These are phyloP conservation scores for Lactifluus hygrophoroides DNA, from an alignment of 768 basidiomycete genomes.

Conservation along the genomic window DNA sequence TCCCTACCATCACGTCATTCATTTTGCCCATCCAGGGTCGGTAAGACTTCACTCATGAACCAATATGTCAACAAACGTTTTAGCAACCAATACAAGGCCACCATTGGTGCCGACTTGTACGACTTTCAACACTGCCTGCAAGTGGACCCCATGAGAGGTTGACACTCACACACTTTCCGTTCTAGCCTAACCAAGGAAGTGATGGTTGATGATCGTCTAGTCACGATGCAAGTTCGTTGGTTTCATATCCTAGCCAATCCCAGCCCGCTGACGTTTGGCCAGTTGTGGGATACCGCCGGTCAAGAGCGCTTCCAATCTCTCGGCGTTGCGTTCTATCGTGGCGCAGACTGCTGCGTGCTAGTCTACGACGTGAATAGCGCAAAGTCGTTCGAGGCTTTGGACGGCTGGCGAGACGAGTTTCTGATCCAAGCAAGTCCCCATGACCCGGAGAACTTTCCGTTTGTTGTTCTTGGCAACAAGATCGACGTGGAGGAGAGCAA, in stretches of 20 bases:
- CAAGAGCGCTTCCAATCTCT: conserved; percentile 99
- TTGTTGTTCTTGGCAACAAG: conserved; percentile 99
- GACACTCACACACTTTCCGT: background rate
- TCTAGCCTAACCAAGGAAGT: conserved; percentile 96
- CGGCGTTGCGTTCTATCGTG: conserved; percentile 97
- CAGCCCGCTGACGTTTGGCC: background rate
- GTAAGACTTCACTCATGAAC: conserved; percentile 99
- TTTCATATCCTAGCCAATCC: background rate
- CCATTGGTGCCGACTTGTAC: conserved; percentile 94
- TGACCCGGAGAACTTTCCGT: conserved; percentile 99
- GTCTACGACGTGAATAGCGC: conserved; percentile 99
- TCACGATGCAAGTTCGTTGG: conserved; percentile 88
- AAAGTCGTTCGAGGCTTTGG: conserved; percentile 97
- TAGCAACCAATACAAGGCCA: conserved; percentile 99
- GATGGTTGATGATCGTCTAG: conserved; percentile 94
- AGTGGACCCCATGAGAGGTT: conserved; percentile 2
- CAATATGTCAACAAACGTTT: conserved; percentile 99
- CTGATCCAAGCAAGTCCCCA: conserved; percentile 97
- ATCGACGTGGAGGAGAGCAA: conserved; percentile 99
- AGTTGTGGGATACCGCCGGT: conserved; percentile 99
- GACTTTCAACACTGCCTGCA: conserved; percentile 32
- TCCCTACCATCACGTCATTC: conserved; percentile 12
- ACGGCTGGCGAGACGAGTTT: conserved; percentile 99
- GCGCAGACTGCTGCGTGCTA: conserved; percentile 97
- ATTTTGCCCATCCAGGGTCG: conserved; percentile 51